Evolutionary conservation across 495 filamentous ascomycete genomes (phyloP), one percentile per base, ranked within the genome.

Genomic region (Xylaria grammica): DNA sequence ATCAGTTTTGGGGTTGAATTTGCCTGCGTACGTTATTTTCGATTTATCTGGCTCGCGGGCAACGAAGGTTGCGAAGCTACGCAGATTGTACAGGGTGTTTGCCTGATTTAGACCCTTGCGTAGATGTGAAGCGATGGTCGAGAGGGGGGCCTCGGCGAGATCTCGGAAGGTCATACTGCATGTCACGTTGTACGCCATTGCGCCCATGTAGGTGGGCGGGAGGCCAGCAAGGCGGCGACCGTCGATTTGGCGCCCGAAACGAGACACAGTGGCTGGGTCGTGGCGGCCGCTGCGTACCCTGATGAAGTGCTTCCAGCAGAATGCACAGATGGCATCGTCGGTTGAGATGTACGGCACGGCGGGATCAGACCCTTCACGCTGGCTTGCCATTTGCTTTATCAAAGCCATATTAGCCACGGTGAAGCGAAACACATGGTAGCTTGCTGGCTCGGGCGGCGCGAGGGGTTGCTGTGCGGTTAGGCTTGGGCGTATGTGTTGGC

Each of bases 311-410:
- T 80, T 65, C 81, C 79, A 83, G 60, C 48, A 65, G 48, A 74
- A 69, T 4, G 71, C 71, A 10, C 42, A 65, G 13, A 76, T 11
- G 2, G 70, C 70, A 53, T 76, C 74, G 55, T 70, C 51, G 1
- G 63, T 63, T 1, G 74, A 71, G 46, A 76, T 70, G 53, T 62
- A 70, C 0, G 58, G 56, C 3, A 66, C 63, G 9, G 48, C 30
- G 1, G 87, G 87, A 86, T 90, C 70, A 84, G 89, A 69, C 86
- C 86, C 11, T 63, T 90, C 62, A 89, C 88, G 75, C 74, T 90
- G 20, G 78, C 72, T 50, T 85, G 85, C 8, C 84, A 90, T 66
- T 83, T 89, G 68, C 87, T 88, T 0, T 86, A 91, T 62, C 89
- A 89, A 77, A 2, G 56, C 38, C 5, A 75, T 38, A 7, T 66